Conservation (phyloP, 2,329 filamentous ascomycete species). For the Aspergillus novoparasiticus region DNA sequence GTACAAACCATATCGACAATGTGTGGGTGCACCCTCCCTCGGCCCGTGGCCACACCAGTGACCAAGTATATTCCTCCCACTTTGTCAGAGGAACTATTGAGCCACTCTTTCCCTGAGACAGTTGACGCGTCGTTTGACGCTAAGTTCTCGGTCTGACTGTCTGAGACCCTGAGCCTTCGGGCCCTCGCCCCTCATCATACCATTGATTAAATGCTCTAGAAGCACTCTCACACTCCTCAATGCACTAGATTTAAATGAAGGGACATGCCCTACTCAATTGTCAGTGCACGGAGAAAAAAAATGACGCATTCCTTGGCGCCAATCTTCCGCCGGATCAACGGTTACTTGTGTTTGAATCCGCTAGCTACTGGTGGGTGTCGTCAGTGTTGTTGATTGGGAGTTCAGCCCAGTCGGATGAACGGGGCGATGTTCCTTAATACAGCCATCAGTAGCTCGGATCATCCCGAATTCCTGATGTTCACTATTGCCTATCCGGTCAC, state of each 20-base stretch:
- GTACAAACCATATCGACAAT: neutral
- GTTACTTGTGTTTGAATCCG: constrained; percentile 3
- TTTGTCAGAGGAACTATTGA: neutral
- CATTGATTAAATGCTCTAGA: neutral
- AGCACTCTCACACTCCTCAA: neutral
- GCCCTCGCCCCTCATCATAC: constrained; percentile 7
- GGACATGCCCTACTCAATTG: neutral
- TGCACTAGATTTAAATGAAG: constrained; percentile 5
- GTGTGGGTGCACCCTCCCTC: neutral
- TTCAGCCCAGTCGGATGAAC: neutral
- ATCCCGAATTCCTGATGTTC: constrained; percentile 11
- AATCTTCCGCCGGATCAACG: constrained; percentile 5
- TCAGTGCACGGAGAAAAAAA: constrained; percentile 3
- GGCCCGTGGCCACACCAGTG: neutral
- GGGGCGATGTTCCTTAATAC: constrained; percentile 6
- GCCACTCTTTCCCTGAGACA: neutral
- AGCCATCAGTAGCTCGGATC: constrained; percentile 12
- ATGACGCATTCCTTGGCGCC: constrained; percentile 12
- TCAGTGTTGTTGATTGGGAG: constrained; percentile 1
- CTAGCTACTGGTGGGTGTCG: neutral
- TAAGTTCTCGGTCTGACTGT: neutral
- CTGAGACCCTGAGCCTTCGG: neutral
- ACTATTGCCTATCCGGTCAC: neutral
- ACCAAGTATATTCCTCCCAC: neutral
- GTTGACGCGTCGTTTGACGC: neutral